These are phyloP conservation scores for Oryza coarctata DNA, from an alignment of 176 grass and related monocot genomes.

Conservation along the genomic window DNA sequence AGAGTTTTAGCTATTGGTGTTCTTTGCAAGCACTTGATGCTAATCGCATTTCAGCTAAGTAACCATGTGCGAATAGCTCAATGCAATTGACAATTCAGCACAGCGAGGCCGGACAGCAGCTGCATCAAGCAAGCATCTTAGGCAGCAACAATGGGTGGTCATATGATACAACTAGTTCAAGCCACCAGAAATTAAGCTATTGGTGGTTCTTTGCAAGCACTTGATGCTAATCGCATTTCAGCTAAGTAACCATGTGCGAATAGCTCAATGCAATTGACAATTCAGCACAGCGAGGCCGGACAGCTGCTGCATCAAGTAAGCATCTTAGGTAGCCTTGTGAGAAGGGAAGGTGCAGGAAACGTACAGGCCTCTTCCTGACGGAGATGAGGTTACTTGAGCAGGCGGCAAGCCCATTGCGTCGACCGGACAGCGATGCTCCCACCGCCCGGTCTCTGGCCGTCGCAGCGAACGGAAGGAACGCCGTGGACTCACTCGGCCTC, in stretches of 20 bases:
- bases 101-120: neutral
- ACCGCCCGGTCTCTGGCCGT: constrained; percentile 2
- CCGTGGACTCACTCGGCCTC: constrained; percentile 43
- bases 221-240: constrained; percentile 15
- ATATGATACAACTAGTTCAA: too few relatives aligned
- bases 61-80: neutral
- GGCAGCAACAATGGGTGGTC: too few relatives aligned
- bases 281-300: constrained; percentile 6
- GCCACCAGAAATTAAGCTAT: too few relatives aligned
- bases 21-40: constrained; percentile 7
- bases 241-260: neutral
- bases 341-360: constrained; percentile 51
- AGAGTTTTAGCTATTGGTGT: constrained; percentile 24
- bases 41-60: constrained; percentile 10
- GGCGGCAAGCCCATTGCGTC: constrained; percentile 35
- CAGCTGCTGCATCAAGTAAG: constrained; percentile 31
- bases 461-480: constrained; percentile 46
- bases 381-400: constrained; percentile 45
- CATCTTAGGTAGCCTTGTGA: constrained; percentile 40
- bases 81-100: constrained; percentile 24
- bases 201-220: neutral
- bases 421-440: constrained; percentile 19
- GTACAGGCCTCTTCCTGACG: constrained; percentile 71
- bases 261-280: constrained; percentile 21
- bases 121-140: constrained; percentile 46